Evolutionary conservation across 345 rosid species (phyloP), one percentile per base, ranked within the genome.

Genomic region (Eucalyptus cladocalyx): DNA sequence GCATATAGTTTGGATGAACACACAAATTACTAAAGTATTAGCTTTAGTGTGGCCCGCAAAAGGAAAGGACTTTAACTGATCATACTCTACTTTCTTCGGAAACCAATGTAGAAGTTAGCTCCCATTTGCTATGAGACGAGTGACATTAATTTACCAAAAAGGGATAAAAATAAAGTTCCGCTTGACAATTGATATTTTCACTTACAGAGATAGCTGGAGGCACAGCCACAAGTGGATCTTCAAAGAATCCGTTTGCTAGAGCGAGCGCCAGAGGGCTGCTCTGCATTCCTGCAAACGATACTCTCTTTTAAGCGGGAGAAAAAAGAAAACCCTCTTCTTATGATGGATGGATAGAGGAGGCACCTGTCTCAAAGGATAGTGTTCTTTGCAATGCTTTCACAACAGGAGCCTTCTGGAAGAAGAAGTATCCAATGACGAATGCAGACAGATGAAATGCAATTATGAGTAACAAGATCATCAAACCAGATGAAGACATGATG

Each of bases 261-360:
- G 99, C 95, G 62, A 97, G 96, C 51, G 98, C 99, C 87, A 97
- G 90, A 90, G 96, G 99, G 90, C 99, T 97, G 93, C 99, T 97
- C 91, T 96, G 99, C 99, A 97, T 97, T 87, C 98, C 99, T 96
- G 92, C 69, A 87, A 87, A 90, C 54, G 87, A 54, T 23, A 42
- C 15, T 47, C 21, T 6, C 56, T 26, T 54, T 30, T 24, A 76
- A 69, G 65, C n/a, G 14, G 37, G 58, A 30, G 30, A 8, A 19
- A 58, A 40, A n/a, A 45, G 28, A 56, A 56, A 26, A 16, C 16
- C 49, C 56, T 16, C 48, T 53, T 12, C 53, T 34, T 18, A 42
- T 65, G 65, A 50, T 17, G 8, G 43, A 86, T 49, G 49, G 49
- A 53, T 76, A 91, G 65, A 72, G 49, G 34, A 11, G 26, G 26